A percentile compares a stretch with the other conserved stretches of the same genome.
These are phyloP conservation scores for Persicaria maculosa DNA, from an alignment of 148 eudicot species.

Conservation along the genomic window DNA sequence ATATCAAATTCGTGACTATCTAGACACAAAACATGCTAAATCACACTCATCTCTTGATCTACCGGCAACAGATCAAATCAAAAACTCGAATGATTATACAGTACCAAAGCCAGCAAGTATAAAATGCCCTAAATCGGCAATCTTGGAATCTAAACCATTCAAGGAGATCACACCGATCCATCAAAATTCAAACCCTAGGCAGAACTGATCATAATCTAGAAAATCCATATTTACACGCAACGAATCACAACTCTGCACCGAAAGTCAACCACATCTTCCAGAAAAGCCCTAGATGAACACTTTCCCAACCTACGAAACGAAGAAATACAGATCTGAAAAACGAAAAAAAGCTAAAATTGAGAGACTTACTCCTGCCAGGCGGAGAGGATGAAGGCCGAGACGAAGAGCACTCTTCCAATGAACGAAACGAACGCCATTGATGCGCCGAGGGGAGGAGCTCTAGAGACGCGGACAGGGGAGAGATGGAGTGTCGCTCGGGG, in stretches of 20 bases:
- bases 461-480: not conserved
- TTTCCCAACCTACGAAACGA: not conserved
- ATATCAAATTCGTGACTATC: no score
- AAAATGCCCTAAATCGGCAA: no score
- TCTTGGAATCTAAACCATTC: no score
- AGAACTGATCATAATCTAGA: not conserved
- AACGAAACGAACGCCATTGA: constrained; percentile 6
- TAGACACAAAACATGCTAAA: no score
- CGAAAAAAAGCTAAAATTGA: not conserved
- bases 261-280: not conserved
- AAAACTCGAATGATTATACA: no score
- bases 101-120: no score
- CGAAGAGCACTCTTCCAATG: not conserved
- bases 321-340: not conserved
- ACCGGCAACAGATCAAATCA: no score
- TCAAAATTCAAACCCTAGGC: not conserved
- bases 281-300: not conserved
- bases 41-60: no score
- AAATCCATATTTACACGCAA: not conserved
- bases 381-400: constrained; percentile 1
- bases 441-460: not conserved
- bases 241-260: not conserved
- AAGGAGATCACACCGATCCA: no score
- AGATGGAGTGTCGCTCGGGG: no score
- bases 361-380: constrained; percentile 1